phyloP scores from a whole-genome alignment of 139 green algal species.

The Chlamydomonas sphaeroides region DNA sequence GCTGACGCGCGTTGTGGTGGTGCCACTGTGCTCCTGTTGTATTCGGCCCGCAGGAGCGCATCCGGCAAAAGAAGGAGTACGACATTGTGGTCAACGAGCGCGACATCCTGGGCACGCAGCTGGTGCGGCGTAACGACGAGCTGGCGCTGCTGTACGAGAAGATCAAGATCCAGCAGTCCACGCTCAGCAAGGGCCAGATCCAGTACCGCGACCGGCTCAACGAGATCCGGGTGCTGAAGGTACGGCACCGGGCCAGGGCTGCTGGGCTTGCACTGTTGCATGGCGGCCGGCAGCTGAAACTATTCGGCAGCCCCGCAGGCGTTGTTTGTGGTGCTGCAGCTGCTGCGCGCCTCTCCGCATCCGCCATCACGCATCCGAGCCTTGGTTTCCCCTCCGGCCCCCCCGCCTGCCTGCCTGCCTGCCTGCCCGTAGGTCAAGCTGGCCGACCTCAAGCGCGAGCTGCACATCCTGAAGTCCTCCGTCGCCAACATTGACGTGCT shows the following conservation, averaged over 20 bases:
- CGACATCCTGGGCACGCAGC: conserved; percentile 87
- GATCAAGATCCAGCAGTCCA: conserved; percentile 92
- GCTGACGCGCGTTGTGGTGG: no score
- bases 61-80: conserved; percentile 89
- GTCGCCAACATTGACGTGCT: conserved; percentile 89
- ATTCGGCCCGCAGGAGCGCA: no score
- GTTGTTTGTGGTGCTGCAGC: no score
- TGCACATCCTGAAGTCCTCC: conserved; percentile 79
- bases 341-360: no score
- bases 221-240: conserved; percentile 89
- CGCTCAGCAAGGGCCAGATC: conserved; percentile 85
- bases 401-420: no score
- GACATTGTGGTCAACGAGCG: conserved; percentile 90
- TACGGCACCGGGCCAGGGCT: no score
- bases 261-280: no score
- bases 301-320: no score
- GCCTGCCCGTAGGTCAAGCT: conserved; percentile 75
- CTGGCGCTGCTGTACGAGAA: conserved; percentile 95
- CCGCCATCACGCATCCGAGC: no score
- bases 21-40: no score
- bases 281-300: no score
- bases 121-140: conserved; percentile 93
- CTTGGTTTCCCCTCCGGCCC: no score
- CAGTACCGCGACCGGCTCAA: conserved; percentile 91
- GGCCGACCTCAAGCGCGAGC: conserved; percentile 83